Evolutionary conservation across 2,329 filamentous ascomycete genomes (phyloP).

Genomic region (Fusarium kyushuense): DNA sequence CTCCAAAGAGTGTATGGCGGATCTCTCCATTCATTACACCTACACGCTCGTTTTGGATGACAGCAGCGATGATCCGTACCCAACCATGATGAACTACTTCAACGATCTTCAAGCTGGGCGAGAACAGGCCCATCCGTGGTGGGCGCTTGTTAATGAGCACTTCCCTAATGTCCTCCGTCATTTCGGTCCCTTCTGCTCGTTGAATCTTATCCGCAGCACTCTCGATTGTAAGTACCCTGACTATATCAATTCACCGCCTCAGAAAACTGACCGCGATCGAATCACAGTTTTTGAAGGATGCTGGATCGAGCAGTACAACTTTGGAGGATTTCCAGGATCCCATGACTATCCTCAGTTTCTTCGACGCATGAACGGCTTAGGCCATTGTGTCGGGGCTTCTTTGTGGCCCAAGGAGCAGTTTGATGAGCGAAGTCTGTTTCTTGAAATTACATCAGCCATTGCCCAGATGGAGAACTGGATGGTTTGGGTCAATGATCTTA

Average conservation of each 20-base stretch:
- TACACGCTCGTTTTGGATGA: background rate
- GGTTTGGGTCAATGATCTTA: slow-evolving; percentile 5
- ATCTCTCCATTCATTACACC: background rate
- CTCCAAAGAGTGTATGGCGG: background rate
- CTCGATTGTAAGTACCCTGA: background rate
- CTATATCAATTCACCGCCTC: accelerated
- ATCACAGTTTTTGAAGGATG: background rate
- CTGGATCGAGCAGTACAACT: slow-evolving; percentile 4
- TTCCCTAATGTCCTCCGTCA: background rate
- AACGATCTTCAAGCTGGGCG: background rate
- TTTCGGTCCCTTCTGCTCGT: background rate
- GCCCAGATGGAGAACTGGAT: slow-evolving; percentile 9
- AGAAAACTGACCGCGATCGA: background rate
- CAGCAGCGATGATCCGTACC: background rate
- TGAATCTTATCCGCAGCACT: slow-evolving; percentile 1
- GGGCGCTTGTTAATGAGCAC: background rate
- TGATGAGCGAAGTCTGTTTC: background rate
- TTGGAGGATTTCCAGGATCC: background rate
- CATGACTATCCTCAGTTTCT: background rate
- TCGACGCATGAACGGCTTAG: background rate
- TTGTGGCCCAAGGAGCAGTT: background rate
- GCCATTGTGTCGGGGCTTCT: background rate
- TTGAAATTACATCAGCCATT: background rate
- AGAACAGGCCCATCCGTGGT: background rate
- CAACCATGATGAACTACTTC: background rate